These are phyloP conservation scores for Metarhizium brunneum DNA, from an alignment of 2,329 filamentous ascomycete genomes.

Conservation along the genomic window DNA sequence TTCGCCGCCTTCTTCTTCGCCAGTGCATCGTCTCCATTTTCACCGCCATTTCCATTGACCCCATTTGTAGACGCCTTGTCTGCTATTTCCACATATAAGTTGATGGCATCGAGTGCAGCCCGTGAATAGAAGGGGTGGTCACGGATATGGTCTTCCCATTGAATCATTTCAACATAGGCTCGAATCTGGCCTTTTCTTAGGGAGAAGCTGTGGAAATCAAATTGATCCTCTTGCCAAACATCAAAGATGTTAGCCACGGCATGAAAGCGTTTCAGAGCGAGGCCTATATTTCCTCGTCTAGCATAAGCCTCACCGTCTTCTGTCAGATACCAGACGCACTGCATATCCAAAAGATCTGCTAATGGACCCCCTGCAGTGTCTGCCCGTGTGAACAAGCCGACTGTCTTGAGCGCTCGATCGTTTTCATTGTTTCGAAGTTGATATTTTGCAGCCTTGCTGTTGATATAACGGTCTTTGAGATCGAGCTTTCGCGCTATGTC, in stretches of 20 bases:
- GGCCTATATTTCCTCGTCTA: slow-evolving; percentile 69
- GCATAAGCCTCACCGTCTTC: slow-evolving; percentile 89
- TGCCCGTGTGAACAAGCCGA: slow-evolving; percentile 88
- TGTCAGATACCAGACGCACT: slow-evolving; percentile 93
- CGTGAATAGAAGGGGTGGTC: slow-evolving; percentile 90
- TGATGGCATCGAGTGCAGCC: slow-evolving; percentile 71
- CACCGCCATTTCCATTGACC: slow-evolving; percentile 45
- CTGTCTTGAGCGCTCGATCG: slow-evolving; percentile 74
- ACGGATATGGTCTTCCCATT: slow-evolving; percentile 86
- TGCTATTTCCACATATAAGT: slow-evolving; percentile 68
- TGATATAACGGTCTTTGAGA: slow-evolving; percentile 90
- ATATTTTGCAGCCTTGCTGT: slow-evolving; percentile 96
- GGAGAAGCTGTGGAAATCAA: slow-evolving; percentile 97
- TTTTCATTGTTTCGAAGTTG: slow-evolving; percentile 88
- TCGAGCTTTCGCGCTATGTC: slow-evolving; percentile 79
- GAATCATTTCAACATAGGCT: slow-evolving; percentile 91
- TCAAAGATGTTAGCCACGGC: slow-evolving; percentile 89
- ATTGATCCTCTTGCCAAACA: slow-evolving; percentile 96
- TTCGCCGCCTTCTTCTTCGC: slow-evolving; percentile 83
- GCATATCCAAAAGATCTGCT: slow-evolving; percentile 92
- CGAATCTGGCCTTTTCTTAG: slow-evolving; percentile 93
- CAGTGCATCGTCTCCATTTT: slow-evolving; percentile 44
- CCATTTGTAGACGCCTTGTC: slow-evolving; percentile 64
- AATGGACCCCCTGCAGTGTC: slow-evolving; percentile 83
- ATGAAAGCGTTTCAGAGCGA: slow-evolving; percentile 89